These are phyloP conservation scores for Myxozyma geophila DNA, from an alignment of 805 yeast species.

Conservation along the genomic window DNA sequence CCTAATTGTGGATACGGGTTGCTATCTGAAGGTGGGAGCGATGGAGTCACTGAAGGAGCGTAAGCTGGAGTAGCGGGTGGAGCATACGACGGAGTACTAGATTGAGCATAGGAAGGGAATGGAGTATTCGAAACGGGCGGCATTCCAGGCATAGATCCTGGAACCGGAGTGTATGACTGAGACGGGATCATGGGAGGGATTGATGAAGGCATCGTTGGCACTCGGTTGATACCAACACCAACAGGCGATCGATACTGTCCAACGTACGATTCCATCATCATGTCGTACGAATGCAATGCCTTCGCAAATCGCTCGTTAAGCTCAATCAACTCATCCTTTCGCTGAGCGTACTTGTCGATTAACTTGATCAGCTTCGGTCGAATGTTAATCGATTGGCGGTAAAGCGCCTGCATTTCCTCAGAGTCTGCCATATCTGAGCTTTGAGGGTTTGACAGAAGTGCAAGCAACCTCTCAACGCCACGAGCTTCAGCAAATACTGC, in stretches of 20 bases:
- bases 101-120: constrained; percentile 4
- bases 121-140: neutral
- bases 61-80: neutral
- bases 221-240: neutral
- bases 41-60: constrained; percentile 4
- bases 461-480: constrained; percentile 72
- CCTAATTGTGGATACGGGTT: neutral
- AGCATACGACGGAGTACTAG: neutral
- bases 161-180: neutral
- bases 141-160: constrained; percentile 4
- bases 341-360: constrained; percentile 75
- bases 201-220: constrained; percentile 7
- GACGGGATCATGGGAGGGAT: constrained; percentile 1
- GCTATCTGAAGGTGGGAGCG: neutral
- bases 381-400: constrained; percentile 71
- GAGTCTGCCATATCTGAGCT: constrained; percentile 52
- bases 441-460: constrained; percentile 53
- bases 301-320: constrained; percentile 70
- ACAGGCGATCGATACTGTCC: constrained; percentile 27
- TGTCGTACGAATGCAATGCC: constrained; percentile 73
- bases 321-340: constrained; percentile 75
- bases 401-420: constrained; percentile 72
- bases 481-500: constrained; percentile 57
- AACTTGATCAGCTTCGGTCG: constrained; percentile 74
- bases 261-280: constrained; percentile 60